Conservation (phyloP, 345 rosid genomes). For the Salix brachista region DNA sequence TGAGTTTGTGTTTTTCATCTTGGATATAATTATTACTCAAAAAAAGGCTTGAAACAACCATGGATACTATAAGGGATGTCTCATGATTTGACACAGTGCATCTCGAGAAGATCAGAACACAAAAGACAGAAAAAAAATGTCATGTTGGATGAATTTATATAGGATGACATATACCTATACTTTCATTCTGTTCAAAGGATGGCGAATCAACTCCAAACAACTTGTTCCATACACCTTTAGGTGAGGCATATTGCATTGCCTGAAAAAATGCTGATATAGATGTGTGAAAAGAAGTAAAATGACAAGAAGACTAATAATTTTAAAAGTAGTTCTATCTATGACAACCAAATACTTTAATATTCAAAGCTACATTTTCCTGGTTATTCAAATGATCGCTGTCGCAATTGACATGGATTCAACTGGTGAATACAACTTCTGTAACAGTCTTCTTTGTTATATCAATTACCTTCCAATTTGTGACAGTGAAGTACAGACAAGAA, state of each 20-base stretch:
- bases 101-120: not conserved
- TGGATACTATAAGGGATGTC: not conserved
- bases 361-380: not conserved
- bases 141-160: not conserved
- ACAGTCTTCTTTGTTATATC: not conserved
- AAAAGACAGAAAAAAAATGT: not conserved
- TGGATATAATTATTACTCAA: not conserved
- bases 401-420: not conserved
- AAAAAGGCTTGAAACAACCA: not conserved
- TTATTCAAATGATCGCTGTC: not conserved
- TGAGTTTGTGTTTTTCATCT: constrained; percentile 3
- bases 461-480: constrained; percentile 75
- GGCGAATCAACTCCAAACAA: constrained; percentile 59
- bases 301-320: not conserved
- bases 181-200: constrained; percentile 43
- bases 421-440: not conserved
- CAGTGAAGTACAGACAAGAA: constrained; percentile 57
- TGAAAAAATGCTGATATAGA: constrained; percentile 16
- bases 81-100: not conserved
- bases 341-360: not conserved
- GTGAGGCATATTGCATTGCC: constrained; percentile 96
- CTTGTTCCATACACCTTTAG: constrained; percentile 79
- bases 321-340: not conserved
- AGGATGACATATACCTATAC: constrained; percentile 24
- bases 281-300: too few species aligned